Evolutionary conservation across 208 protist genomes (phyloP), one percentile per base, ranked within the genome.

Genomic region (Leishmania guyanensis): DNA sequence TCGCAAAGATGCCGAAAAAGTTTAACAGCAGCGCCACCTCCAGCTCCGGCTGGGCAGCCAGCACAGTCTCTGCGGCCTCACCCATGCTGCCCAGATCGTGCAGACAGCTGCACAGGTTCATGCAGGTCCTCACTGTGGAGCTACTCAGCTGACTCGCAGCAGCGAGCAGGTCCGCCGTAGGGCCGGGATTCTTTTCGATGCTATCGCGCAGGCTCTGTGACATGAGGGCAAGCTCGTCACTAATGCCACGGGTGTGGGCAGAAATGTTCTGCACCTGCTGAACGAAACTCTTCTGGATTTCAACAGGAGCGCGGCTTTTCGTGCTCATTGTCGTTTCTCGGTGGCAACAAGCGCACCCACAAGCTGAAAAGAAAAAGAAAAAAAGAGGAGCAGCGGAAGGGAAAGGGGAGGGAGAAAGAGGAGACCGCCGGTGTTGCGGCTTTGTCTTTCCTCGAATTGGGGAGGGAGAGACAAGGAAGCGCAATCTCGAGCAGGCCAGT

Each of bases 1-100:
- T 87, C 3, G 91, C 54, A 71, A 95, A 90, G 43, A 86, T 89
- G 76, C 82, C 88, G 78, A 90, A 94, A 64, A 97, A 85, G 80
- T 93, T 97, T 14, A 91, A 68, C 81, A 93, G 83, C 39, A 97
- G 85, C 64, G 86, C 80, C 29, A 84, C 74, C 26, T 86, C 86
- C 26, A 87, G 77, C 60, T 93, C 89, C 16, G 88, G 88, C 48
- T 84, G 89, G 33, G 66, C 85, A 58, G 87, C 81, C 77, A 94
- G 88, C 36, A 94, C 90, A 8, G 91, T 86, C 46, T 76, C 69
- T 89, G 94, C 93, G 9, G 93, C 93, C 79, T 88, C 84, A 6
- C 90, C 87, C 91, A 95, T 95, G 62, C 74, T 85, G 3, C 84
- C 71, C 29, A 97, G 73, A 70, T 97, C 93, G 3, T 58, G 51